phyloP scores from a whole-genome alignment of 108 stramenopile genomes.

The Discostella pseudostelligera region DNA sequence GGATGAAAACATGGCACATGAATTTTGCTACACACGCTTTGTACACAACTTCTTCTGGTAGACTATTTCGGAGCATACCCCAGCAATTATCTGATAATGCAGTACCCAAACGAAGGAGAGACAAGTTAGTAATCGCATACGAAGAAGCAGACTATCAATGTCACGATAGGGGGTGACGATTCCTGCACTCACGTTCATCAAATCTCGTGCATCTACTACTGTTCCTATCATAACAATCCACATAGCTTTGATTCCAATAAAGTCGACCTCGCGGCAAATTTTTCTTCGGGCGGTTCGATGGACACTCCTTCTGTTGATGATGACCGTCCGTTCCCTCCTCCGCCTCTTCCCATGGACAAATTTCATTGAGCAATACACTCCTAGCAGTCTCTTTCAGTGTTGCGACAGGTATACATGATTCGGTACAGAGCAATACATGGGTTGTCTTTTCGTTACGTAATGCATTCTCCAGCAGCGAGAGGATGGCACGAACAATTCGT shows the following conservation, averaged over 20 bases:
- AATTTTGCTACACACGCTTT: slow-evolving; percentile 51
- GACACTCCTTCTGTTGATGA: neutral
- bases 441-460: slow-evolving; percentile 36
- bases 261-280: neutral
- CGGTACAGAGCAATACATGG: slow-evolving; percentile 53
- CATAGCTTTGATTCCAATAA: slow-evolving; percentile 44
- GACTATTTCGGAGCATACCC: slow-evolving; percentile 30
- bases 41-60: slow-evolving; percentile 42
- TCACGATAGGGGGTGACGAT: neutral
- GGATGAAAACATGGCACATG: neutral
- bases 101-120: too few species aligned
- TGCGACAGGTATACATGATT: slow-evolving; percentile 49
- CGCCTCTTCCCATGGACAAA: slow-evolving; percentile 30
- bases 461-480: slow-evolving; percentile 40
- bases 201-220: slow-evolving; percentile 48
- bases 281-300: neutral
- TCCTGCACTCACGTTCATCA: slow-evolving; percentile 47
- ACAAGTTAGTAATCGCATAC: too few species aligned
- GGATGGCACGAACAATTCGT: slow-evolving; percentile 49
- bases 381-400: slow-evolving; percentile 35
- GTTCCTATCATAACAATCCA: slow-evolving; percentile 40
- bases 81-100: slow-evolving; percentile 41
- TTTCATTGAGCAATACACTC: slow-evolving; percentile 30
- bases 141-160: too few species aligned
- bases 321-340: neutral